A percentile compares a stretch with the other conserved stretches of the same genome.
Evolutionary conservation across 1,284 basidiomycete genomes (phyloP).

Genomic region (Omphalotus olearius): DNA sequence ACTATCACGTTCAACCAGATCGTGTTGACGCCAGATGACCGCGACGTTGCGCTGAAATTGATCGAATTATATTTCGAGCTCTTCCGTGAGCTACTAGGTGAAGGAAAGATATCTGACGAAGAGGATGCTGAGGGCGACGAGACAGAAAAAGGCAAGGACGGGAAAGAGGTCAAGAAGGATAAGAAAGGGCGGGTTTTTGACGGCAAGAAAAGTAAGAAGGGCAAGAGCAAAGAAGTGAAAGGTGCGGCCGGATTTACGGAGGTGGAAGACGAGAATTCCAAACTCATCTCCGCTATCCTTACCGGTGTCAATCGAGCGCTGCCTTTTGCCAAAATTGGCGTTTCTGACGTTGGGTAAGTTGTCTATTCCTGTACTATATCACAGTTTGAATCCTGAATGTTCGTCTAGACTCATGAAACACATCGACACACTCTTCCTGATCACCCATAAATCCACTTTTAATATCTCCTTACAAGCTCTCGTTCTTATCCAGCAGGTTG

Average conservation of each 20-base stretch:
- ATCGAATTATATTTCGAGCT: conserved; percentile 95
- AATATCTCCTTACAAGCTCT: conserved; percentile 96
- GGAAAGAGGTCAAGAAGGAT: conserved; percentile 28
- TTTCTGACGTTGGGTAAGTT: conserved; percentile 47
- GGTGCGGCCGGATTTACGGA: conserved; percentile 65
- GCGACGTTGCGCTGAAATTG: conserved; percentile 77
- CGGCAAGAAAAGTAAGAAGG: conserved; percentile 29
- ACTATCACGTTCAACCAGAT: conserved; percentile 95
- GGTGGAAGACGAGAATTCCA: conserved; percentile 79
- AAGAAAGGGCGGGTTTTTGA: conserved; percentile 25
- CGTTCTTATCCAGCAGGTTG: conserved; percentile 87
- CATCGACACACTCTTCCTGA: conserved; percentile 92
- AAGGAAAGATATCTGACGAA: conserved; percentile 31
- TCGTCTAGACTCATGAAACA: conserved; percentile 72
- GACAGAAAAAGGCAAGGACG: conserved; percentile 26
- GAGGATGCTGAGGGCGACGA: conserved; percentile 31
- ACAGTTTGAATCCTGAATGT: background rate
- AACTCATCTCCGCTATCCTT: conserved; percentile 86
- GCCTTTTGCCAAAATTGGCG: conserved; percentile 81
- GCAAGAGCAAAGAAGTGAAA: conserved; percentile 40
- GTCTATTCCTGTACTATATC: background rate
- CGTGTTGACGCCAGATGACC: conserved; percentile 70
- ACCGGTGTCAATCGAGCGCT: conserved; percentile 95
- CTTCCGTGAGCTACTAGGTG: conserved; percentile 84
- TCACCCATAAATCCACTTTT: conserved; percentile 93